Conservation (phyloP, 2,329 filamentous ascomycete species). For the Pseudogymnoascus sp. region DNA sequence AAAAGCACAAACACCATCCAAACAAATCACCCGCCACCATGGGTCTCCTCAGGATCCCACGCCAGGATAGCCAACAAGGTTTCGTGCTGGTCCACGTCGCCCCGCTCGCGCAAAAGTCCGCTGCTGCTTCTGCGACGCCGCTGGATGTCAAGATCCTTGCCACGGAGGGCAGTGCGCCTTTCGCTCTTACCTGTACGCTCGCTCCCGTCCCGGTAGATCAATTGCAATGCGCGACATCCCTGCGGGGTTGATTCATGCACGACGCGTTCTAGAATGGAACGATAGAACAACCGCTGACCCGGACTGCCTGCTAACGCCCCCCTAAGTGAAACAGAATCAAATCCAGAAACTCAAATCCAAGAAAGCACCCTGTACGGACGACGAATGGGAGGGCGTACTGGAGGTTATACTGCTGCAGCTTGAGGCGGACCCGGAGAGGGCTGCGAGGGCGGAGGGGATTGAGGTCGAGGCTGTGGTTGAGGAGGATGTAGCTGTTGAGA, state of each 20-base stretch:
- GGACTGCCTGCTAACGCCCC: slow-evolving; percentile 18
- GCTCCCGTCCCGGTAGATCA: background rate
- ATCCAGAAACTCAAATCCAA: slow-evolving; percentile 44
- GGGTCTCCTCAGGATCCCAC: slow-evolving; percentile 47
- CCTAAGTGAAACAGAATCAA: slow-evolving; percentile 47
- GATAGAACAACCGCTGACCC: slow-evolving; percentile 18
- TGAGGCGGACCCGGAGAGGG: slow-evolving; percentile 32
- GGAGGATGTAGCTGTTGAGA: slow-evolving; percentile 41
- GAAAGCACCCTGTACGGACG: slow-evolving; percentile 45
- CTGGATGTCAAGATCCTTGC: slow-evolving; percentile 60
- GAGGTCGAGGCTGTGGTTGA: slow-evolving; percentile 53
- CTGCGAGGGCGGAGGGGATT: slow-evolving; percentile 51
- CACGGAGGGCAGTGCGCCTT: slow-evolving; percentile 58
- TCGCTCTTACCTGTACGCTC: slow-evolving; percentile 41
- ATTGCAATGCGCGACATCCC: slow-evolving; percentile 2
- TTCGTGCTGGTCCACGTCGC: slow-evolving; percentile 55
- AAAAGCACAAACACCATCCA: background rate
- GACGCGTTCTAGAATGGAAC: slow-evolving; percentile 10
- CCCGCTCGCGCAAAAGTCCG: slow-evolving; percentile 34
- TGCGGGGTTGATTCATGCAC: slow-evolving; percentile 20
- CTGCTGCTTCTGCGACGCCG: too few relatives aligned
- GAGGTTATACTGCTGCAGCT: slow-evolving; percentile 44
- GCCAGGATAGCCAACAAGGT: slow-evolving; percentile 40
- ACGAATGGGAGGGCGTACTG: slow-evolving; percentile 61
- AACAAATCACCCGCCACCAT: background rate